phyloP scores from a whole-genome alignment of 1,284 basidiomycete species.

The Sporisorium reilianum region DNA sequence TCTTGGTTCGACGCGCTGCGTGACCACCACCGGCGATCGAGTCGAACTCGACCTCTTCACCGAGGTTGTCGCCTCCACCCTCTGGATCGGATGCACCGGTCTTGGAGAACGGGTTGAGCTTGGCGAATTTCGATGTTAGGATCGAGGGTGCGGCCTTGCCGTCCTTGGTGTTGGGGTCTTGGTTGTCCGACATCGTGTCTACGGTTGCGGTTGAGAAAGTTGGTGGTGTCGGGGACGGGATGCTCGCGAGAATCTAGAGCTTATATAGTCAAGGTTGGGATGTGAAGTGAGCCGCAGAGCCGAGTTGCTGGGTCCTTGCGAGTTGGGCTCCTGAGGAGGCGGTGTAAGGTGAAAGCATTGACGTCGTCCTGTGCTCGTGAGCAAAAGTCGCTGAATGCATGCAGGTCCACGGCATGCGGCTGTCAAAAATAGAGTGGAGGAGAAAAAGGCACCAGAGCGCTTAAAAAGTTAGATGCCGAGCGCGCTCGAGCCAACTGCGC shows the following conservation, averaged over 20 bases:
- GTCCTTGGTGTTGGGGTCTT: constrained; percentile 42
- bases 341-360: background rate
- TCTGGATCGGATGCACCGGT: constrained; percentile 48
- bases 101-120: constrained; percentile 56
- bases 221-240: background rate
- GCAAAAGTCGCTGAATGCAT: background rate
- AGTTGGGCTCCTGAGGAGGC: background rate
- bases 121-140: constrained; percentile 54
- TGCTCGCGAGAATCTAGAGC: too few relatives aligned
- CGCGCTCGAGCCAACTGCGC: constrained; percentile 14
- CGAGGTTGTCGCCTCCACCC: constrained; percentile 55
- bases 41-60: constrained; percentile 55
- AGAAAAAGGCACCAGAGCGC: background rate
- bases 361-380: background rate
- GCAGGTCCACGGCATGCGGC: constrained; percentile 7
- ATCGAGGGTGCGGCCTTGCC: constrained; percentile 38
- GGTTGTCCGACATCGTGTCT: constrained; percentile 28
- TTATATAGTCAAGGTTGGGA: background rate
- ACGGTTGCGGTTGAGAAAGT: background rate
- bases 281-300: too few relatives aligned
- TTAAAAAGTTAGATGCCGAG: background rate
- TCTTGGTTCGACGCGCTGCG: constrained; percentile 51
- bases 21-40: constrained; percentile 61
- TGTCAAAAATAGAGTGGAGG: constrained; percentile 15
- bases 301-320: too few relatives aligned